Percentiles rank a stretch among this genome's conserved stretches.
phyloP scores from a whole-genome alignment of 2,329 filamentous ascomycete genomes.

The Exophiala mesophila region DNA sequence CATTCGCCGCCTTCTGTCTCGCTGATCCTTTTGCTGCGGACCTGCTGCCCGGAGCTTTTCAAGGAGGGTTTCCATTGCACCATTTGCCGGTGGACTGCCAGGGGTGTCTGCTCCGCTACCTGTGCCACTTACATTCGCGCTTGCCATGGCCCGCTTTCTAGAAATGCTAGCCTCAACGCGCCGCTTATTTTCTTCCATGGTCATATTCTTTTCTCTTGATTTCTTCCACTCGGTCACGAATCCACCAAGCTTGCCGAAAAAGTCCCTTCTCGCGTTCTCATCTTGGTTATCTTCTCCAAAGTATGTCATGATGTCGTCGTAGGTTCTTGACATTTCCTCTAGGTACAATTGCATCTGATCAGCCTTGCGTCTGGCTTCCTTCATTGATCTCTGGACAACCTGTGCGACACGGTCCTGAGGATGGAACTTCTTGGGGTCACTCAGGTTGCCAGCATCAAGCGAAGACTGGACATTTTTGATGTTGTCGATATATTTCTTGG shows the following conservation, averaged over 20 bases:
- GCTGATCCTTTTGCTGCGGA: constrained; percentile 80
- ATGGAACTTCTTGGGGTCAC: constrained; percentile 96
- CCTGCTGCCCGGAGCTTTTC: constrained; percentile 93
- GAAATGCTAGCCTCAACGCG: constrained; percentile 91
- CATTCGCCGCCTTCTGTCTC: constrained; percentile 80
- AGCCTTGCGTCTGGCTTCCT: constrained; percentile 90
- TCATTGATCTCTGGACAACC: constrained; percentile 89
- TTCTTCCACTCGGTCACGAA: constrained; percentile 96
- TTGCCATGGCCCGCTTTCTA: constrained; percentile 64
- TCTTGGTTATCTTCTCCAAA: constrained; percentile 92
- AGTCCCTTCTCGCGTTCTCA: constrained; percentile 88
- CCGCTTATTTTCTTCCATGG: constrained; percentile 72
- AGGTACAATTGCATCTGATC: constrained; percentile 93
- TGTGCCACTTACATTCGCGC: constrained; percentile 37
- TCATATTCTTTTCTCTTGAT: constrained; percentile 86
- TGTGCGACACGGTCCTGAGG: constrained; percentile 92
- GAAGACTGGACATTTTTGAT: constrained; percentile 90
- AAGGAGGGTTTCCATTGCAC: constrained; percentile 91
- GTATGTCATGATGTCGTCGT: constrained; percentile 92
- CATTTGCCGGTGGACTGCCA: constrained; percentile 64
- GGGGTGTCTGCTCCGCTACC: constrained; percentile 21
- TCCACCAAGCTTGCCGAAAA: constrained; percentile 86
- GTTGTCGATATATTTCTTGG: constrained; percentile 88
- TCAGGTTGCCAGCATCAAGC: constrained; percentile 87
- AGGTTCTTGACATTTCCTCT: constrained; percentile 85